Base-by-base conservation (phyloP, 2,329 filamentous ascomycete genomes). In the Fusarium sp. region DNA sequence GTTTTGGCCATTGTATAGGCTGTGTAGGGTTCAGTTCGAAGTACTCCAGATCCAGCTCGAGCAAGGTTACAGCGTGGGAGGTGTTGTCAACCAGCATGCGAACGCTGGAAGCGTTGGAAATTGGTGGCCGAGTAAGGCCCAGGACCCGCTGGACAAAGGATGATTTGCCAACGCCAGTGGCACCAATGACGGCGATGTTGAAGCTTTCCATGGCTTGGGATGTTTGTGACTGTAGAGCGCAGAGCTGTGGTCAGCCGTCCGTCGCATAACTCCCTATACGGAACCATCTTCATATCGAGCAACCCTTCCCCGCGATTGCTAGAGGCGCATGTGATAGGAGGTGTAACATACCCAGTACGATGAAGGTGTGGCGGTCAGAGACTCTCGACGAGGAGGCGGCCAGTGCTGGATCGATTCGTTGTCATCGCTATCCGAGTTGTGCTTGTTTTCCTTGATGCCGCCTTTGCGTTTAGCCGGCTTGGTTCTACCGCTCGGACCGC, bases 141-240 rank as follows among this genome's bases (percentile, higher is more conserved):
- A 88, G 78, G 50, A 86, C 84, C 41, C 81, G 82, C 73, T 89
- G 86, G 69, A 90, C 85, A 69, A 89, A 88, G 42, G 86, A 82
- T 46, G 86, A 88, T 74, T 90, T 90, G 64, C 88, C 88, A 43
- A 88, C 87, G 57, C 86, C 86, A 66, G 82, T 79, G 72, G 85
- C 82, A 68, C 88, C 88, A 72, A 90, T 86, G 57, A 90, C 80
- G 68, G 85, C 86, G 65, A 90, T 86, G 70, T 86, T 88, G 70
- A 87, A 82, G 65, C 80, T 78, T 61, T 86, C 84, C 84, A 87
- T 87, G 57, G 67, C 71, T 70, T 70, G 63, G 53, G 70, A 61
- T 49, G 68, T 61, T 48, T 68, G 70, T 42, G 71, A 65, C 75
- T 77, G 66, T 72, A 67, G 36, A 49, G 57, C 58, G 37, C 33